Base-by-base conservation (phyloP, 2,329 filamentous ascomycete genomes). In the Scedosporium apiospermum region DNA sequence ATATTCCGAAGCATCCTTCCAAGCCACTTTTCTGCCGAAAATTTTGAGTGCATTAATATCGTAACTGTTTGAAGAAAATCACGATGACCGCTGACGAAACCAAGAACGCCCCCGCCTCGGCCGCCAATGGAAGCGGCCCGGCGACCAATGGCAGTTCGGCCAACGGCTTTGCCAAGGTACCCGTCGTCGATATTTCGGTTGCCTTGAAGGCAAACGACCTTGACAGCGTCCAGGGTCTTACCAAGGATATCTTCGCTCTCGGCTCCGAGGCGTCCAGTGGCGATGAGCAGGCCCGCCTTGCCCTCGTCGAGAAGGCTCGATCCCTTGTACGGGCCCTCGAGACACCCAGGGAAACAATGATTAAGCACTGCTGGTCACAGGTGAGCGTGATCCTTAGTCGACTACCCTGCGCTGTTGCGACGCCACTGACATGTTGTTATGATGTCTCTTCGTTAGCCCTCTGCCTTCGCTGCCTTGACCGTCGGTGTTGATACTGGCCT, bases 321-420 rank as follows among this genome's bases (percentile, higher is more conserved):
- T 7, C 14, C 23, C 49, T 21, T 7, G 59, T 72, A 38, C 69
- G 71, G 30, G 72, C 75, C 0, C 69, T 78, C 0, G 78, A 81
- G 65, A 80, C 76, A 0, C 79, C 79, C 0, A 71, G 78, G 6
- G 79, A 82, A 68, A 77, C 77, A 0, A 79, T 80, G 72, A 72
- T 80, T 61, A 72, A 76, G 62, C 77, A 80, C 55, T 72, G 68
- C 64, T 81, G 78, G 76, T 76, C 75, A 0, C 72, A 80, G 71
- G 73, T 72, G 66, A 63, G 67, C 51, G 5, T 7, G 2, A 63
- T 61, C 23, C n/a, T 18, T 23, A 3, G 9, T 23, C 12, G 6
- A 12, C 51, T 21, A 49, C 16, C 44, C 44, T 23, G 12, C 51
- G 14, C 18, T 23, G 9, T 6, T 16, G 3, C 12, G 1, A 12